These are phyloP conservation scores for Lumnitzera littorea DNA, from an alignment of 345 rosid genomes.

Conservation along the genomic window DNA sequence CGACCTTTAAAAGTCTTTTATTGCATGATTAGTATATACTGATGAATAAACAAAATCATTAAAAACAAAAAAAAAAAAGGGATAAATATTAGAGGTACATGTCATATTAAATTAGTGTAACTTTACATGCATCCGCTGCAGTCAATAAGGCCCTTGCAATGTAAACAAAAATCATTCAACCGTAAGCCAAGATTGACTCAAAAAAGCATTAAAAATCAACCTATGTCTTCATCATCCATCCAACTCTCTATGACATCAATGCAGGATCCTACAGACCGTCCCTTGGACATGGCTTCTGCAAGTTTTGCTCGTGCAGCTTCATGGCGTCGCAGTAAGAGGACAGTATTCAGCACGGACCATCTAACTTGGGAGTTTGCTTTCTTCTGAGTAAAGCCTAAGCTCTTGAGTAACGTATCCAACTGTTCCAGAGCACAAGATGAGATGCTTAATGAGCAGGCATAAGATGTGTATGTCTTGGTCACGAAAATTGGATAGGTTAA, in stretches of 20 bases:
- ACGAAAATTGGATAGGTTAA: too few relatives aligned
- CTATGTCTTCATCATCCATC: slow-evolving; percentile 40
- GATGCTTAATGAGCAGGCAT: not conserved
- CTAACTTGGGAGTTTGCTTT: slow-evolving; percentile 83
- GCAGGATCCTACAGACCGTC: slow-evolving; percentile 66
- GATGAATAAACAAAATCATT: too few relatives aligned
- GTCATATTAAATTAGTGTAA: too few relatives aligned
- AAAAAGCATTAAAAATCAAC: not conserved
- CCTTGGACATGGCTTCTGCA: slow-evolving; percentile 63
- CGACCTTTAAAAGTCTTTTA: too few relatives aligned
- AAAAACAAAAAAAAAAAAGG: too few relatives aligned
- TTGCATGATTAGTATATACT: too few relatives aligned
- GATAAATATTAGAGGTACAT: too few relatives aligned
- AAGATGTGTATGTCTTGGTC: too few relatives aligned
- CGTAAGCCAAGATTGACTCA: too few relatives aligned
- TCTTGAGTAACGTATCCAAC: slow-evolving; percentile 58
- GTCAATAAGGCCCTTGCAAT: too few relatives aligned
- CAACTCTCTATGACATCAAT: slow-evolving; percentile 48
- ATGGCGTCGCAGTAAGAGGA: slow-evolving; percentile 68
- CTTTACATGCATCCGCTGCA: too few relatives aligned
- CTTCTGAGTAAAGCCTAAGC: slow-evolving; percentile 86
- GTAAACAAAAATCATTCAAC: too few relatives aligned
- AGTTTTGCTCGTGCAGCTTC: slow-evolving; percentile 55
- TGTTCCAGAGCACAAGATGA: slow-evolving; percentile 14
- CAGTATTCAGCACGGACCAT: slow-evolving; percentile 78